A percentile compares a stretch with the other conserved stretches of the same genome.
These are phyloP conservation scores for Globisporangium lucens DNA, from an alignment of 352 stramenopile genomes.

Conservation along the genomic window DNA sequence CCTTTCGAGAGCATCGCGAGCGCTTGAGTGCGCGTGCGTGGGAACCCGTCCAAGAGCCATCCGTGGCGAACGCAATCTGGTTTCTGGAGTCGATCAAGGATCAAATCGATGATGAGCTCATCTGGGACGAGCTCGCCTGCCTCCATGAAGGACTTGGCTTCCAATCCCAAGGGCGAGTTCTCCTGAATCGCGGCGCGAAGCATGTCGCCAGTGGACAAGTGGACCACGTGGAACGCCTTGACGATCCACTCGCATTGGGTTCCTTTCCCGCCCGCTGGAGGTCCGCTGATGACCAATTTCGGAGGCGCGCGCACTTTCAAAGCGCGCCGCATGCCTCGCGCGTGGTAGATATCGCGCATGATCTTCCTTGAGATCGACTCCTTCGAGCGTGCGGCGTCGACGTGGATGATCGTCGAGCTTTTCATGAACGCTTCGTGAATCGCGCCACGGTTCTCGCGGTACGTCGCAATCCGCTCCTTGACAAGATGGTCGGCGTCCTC, in stretches of 20 bases:
- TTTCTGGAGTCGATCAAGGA: conserved; percentile 81
- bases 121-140: conserved; percentile 91
- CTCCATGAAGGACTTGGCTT: conserved; percentile 94
- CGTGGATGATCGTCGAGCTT: conserved; percentile 57
- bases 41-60: conserved; percentile 95
- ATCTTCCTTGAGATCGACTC: conserved; percentile 42
- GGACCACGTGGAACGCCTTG: conserved; percentile 88
- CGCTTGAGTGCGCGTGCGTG: conserved; percentile 86
- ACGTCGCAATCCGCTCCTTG: conserved; percentile 67
- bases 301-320: conserved; percentile 44
- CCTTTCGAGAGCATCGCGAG: conserved; percentile 47
- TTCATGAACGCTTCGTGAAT: conserved; percentile 79
- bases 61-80: conserved; percentile 69
- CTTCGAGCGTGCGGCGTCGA: conserved; percentile 57
- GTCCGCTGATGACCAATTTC: conserved; percentile 89
- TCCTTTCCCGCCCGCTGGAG: conserved; percentile 93
- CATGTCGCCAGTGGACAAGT: conserved; percentile 95
- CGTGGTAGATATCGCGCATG: conserved; percentile 47
- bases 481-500: conserved; percentile 87
- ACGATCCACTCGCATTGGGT: conserved; percentile 95
- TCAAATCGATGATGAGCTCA: conserved; percentile 92
- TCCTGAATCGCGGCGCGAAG: conserved; percentile 86
- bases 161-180: conserved; percentile 42
- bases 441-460: conserved; percentile 75
- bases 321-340: conserved; percentile 37